Evolutionary conservation across 345 rosid species (phyloP).

Genomic region (Salix exigua): DNA sequence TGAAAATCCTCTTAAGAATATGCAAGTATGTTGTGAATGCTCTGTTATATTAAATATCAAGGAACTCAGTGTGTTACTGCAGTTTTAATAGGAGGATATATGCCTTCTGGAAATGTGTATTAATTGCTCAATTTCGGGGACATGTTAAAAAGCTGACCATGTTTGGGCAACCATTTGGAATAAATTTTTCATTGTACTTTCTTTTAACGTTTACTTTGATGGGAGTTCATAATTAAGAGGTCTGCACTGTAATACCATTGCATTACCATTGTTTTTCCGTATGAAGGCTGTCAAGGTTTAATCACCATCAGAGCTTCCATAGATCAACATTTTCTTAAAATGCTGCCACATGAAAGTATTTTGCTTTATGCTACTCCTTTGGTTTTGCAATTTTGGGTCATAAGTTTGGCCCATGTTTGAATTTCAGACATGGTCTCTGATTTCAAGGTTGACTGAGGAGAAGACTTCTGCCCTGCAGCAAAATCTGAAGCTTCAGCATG

Average conservation of each 20-base stretch:
- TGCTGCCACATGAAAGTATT: neutral
- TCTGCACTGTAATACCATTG: neutral
- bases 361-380: neutral
- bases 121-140: neutral
- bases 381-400: neutral
- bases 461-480: constrained; percentile 57
- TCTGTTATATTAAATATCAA: neutral
- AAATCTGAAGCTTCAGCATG: constrained; percentile 54
- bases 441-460: constrained; percentile 73
- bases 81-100: neutral
- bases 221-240: neutral
- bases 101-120: neutral
- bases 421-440: constrained; percentile 64
- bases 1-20: neutral
- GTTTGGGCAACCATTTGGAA: neutral
- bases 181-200: neutral
- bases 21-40: neutral
- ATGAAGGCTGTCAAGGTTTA: neutral
- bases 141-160: too few species aligned
- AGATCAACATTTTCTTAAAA: neutral
- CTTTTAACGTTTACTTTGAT: neutral
- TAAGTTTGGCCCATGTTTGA: constrained; percentile 12
- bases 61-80: neutral
- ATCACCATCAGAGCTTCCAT: neutral
- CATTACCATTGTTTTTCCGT: too few species aligned